Percentiles rank a stretch among this genome's conserved stretches.
Conservation (phyloP, 164 flowering plant species). For the Magnolia officinalis region DNA sequence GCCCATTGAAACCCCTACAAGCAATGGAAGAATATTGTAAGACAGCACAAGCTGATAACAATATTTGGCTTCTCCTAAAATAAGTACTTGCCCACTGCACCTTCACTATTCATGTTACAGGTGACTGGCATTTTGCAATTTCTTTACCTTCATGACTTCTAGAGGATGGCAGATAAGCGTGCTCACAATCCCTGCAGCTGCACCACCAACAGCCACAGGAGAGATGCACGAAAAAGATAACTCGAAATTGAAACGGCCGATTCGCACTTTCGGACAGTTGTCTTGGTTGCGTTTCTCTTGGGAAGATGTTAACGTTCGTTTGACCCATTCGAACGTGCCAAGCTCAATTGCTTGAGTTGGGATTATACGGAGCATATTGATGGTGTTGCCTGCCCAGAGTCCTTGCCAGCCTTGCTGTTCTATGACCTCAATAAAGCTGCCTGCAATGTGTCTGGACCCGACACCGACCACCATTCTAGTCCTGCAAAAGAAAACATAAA, state of each 20-base stretch:
- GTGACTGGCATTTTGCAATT: background rate
- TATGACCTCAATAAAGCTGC: slow-evolving; percentile 78
- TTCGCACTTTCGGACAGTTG: slow-evolving; percentile 55
- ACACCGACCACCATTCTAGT: slow-evolving; percentile 97
- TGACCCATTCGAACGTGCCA: slow-evolving; percentile 89
- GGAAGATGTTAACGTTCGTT: slow-evolving; percentile 65
- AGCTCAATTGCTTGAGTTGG: slow-evolving; percentile 98
- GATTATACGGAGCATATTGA: slow-evolving; percentile 87
- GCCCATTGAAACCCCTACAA: background rate
- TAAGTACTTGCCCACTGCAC: background rate
- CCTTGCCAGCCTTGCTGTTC: slow-evolving; percentile 95
- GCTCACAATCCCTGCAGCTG: slow-evolving; percentile 88
- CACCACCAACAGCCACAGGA: slow-evolving; percentile 95
- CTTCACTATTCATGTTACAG: background rate
- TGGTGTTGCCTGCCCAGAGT: slow-evolving; percentile 88
- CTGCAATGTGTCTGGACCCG: slow-evolving; percentile 70
- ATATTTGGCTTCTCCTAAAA: background rate
- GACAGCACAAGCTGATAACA: too few relatives aligned
- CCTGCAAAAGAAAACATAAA: slow-evolving; percentile 36
- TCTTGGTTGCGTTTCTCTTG: slow-evolving; percentile 62
- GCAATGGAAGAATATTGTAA: background rate
- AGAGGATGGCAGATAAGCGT: slow-evolving; percentile 93
- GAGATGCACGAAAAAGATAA: slow-evolving; percentile 81
- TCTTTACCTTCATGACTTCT: slow-evolving; percentile 84
- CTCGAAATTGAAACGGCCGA: slow-evolving; percentile 48